phyloP scores from a whole-genome alignment of 441 rosid genomes.

The Manihot esculenta region DNA sequence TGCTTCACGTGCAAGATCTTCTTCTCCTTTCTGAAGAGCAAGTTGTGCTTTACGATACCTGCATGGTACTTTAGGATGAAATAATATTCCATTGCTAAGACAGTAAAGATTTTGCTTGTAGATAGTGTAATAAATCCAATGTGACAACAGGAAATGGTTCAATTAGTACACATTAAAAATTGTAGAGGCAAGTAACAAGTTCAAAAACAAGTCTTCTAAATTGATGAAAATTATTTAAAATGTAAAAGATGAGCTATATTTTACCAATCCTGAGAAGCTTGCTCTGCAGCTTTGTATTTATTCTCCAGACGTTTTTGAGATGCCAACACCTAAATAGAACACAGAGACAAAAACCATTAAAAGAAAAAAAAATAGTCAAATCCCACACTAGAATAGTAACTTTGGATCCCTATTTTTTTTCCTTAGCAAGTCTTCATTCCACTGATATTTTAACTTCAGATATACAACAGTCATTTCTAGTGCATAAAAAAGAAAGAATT shows the following conservation, averaged over 20 bases:
- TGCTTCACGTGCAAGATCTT: conserved; percentile 99
- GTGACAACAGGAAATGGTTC: neutral
- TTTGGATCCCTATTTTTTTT: neutral
- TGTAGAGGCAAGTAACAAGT: neutral
- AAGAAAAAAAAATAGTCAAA: neutral
- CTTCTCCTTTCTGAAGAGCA: conserved; percentile 95
- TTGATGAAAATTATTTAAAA: neutral
- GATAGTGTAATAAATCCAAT: neutral
- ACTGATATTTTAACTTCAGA: neutral
- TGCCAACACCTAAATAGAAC: conserved; percentile 68
- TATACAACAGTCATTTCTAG: neutral
- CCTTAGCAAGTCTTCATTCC: neutral
- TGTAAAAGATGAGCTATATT: neutral
- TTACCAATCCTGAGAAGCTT: conserved; percentile 93
- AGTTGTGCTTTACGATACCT: conserved; percentile 99
- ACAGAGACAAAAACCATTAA: neutral
- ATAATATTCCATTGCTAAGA: neutral
- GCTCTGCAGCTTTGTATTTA: conserved; percentile 82
- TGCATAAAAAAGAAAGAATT: neutral
- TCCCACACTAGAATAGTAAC: neutral
- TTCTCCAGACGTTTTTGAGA: conserved; percentile 94
- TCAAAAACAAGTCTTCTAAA: neutral
- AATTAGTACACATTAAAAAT: neutral
- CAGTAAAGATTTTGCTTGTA: neutral
- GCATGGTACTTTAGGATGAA: conserved; percentile 10